These are phyloP conservation scores for Sporothrix sp. DNA, from an alignment of 2,329 filamentous ascomycete species.

Conservation along the genomic window DNA sequence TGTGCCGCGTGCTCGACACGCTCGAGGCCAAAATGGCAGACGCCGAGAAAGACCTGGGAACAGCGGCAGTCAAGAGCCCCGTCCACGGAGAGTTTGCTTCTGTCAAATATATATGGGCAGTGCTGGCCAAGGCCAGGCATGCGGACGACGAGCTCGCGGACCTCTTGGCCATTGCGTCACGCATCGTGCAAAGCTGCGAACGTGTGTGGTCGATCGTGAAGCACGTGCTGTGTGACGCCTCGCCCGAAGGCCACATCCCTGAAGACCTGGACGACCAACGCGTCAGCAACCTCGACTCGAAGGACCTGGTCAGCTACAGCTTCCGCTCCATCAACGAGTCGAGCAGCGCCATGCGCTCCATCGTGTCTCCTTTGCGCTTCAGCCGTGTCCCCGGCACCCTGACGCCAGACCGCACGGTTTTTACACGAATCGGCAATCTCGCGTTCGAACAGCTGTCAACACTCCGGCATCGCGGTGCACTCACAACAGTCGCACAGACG, in stretches of 20 bases:
- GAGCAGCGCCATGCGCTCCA: conserved; percentile 61
- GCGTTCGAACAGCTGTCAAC: conserved; percentile 75
- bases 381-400: conserved; percentile 35
- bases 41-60: conserved; percentile 55
- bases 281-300: conserved; percentile 63
- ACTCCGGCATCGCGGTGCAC: conserved; percentile 82
- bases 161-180: conserved; percentile 37
- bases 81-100: conserved; percentile 63
- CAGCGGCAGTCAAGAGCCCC: conserved; percentile 56
- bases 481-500: conserved; percentile 83
- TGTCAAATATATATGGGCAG: conserved; percentile 50
- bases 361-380: conserved; percentile 46
- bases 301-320: conserved; percentile 86
- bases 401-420: conserved; percentile 42
- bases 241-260: conserved; percentile 78
- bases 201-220: conserved; percentile 70
- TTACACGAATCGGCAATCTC: conserved; percentile 58
- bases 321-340: conserved; percentile 94
- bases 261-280: conserved; percentile 57
- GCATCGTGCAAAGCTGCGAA: conserved; percentile 50
- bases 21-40: conserved; percentile 55
- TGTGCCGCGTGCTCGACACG: conserved; percentile 47
- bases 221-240: conserved; percentile 80
- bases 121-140: conserved; percentile 34
- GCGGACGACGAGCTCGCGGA: conserved; percentile 26